Conservation (phyloP, 441 rosid species). For the Aleurites moluccanus region DNA sequence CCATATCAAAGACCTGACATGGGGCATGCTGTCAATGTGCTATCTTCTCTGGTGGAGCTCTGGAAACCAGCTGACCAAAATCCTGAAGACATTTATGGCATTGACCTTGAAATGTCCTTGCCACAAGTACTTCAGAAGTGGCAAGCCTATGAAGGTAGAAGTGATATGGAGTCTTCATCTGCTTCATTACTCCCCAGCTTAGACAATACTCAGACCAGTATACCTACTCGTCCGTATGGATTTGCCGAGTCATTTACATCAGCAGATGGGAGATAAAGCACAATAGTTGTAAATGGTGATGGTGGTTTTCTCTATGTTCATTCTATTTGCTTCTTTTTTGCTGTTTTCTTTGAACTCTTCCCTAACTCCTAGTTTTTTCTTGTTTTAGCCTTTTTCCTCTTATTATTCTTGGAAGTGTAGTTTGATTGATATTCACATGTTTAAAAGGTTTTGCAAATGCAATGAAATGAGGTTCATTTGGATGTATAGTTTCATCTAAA, state of each 20-base stretch:
- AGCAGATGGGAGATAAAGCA: slow-evolving; percentile 31
- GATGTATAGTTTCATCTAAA: background rate
- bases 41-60: slow-evolving; percentile 72
- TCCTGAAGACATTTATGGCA: slow-evolving; percentile 72
- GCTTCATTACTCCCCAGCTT: slow-evolving; percentile 25
- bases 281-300: slow-evolving; percentile 25
- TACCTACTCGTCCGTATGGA: slow-evolving; percentile 29
- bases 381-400: background rate
- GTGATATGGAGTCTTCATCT: slow-evolving; percentile 28
- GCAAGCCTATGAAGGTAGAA: slow-evolving; percentile 36
- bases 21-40: slow-evolving; percentile 78
- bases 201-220: slow-evolving; percentile 39
- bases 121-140: slow-evolving; percentile 34
- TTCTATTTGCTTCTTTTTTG: slow-evolving; percentile 16
- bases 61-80: slow-evolving; percentile 80
- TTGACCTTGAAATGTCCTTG: slow-evolving; percentile 71
- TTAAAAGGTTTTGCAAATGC: slow-evolving; percentile 17
- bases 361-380: slow-evolving; percentile 4
- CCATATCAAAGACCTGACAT: slow-evolving; percentile 93
- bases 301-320: slow-evolving; percentile 21
- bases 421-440: slow-evolving; percentile 17
- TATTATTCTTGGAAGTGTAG: slow-evolving; percentile 8
- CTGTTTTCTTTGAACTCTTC: slow-evolving; percentile 11
- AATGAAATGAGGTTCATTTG: background rate
- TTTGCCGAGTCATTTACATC: slow-evolving; percentile 34